These are phyloP conservation scores for Sporothrix euskadiensis DNA, from an alignment of 2,329 filamentous ascomycete genomes.

Conservation along the genomic window DNA sequence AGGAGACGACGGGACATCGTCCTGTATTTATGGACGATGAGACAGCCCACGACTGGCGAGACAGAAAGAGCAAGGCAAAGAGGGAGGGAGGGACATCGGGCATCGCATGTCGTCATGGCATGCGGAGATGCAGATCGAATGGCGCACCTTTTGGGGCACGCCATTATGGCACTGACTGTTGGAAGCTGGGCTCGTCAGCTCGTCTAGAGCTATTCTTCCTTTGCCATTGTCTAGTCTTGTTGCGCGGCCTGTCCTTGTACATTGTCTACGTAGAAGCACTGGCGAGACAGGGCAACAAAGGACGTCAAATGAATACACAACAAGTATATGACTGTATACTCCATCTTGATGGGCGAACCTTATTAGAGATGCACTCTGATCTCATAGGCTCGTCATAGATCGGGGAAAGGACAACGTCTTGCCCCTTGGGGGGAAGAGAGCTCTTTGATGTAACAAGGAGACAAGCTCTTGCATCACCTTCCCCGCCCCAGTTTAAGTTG, in stretches of 20 bases:
- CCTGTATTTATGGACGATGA: conserved; percentile 8
- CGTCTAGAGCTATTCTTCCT: background rate
- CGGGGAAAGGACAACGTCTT: background rate
- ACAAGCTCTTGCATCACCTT: background rate
- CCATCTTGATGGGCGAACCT: conserved; percentile 3
- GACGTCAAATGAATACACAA: background rate
- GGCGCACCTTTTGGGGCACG: background rate
- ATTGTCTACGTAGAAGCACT: background rate
- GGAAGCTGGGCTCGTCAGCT: background rate
- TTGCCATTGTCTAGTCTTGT: background rate
- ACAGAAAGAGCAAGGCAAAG: background rate
- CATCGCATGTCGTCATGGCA: conserved; percentile 12
- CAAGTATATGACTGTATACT: background rate
- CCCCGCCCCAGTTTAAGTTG: background rate
- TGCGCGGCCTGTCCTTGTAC: background rate
- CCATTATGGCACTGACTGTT: conserved; percentile 1
- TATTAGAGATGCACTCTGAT: conserved; percentile 5
- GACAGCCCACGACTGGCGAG: background rate
- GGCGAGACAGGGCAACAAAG: background rate
- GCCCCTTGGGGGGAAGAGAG: background rate
- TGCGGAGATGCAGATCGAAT: background rate
- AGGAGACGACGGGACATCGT: background rate
- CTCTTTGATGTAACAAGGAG: background rate
- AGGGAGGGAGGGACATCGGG: background rate
- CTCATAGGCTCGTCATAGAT: conserved; percentile 25